Percentiles rank a stretch among this genome's conserved stretches.
Evolutionary conservation across 1,284 basidiomycete species (phyloP).

Genomic region (Tilletiaria anomala): DNA sequence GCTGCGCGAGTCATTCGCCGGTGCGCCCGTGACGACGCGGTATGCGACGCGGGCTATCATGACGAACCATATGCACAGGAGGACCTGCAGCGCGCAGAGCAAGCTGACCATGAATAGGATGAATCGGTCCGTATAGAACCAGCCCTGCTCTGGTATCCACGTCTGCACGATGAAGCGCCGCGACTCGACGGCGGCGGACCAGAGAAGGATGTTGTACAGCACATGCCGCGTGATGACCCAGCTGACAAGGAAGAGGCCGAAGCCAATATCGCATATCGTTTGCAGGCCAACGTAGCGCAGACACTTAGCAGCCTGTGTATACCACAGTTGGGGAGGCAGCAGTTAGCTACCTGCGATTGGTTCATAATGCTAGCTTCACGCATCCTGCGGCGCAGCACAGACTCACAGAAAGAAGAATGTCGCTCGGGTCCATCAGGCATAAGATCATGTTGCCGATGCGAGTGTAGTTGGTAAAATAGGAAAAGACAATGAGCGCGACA

Average conservation of each 20-base stretch:
- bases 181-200: constrained; percentile 9
- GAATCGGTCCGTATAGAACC: background rate
- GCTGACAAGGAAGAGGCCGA: constrained; percentile 50
- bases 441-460: constrained; percentile 75
- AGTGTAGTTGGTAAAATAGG: constrained; percentile 71
- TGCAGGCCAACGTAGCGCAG: constrained; percentile 63
- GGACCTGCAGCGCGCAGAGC: constrained; percentile 43
- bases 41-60: constrained; percentile 71
- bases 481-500: constrained; percentile 57
- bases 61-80: constrained; percentile 71
- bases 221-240: constrained; percentile 34
- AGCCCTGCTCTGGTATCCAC: background rate
- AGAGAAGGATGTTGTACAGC: constrained; percentile 21
- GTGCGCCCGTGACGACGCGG: constrained; percentile 58
- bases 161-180: background rate
- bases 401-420: constrained; percentile 77
- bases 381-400: constrained; percentile 4
- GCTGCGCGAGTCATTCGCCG: constrained; percentile 55
- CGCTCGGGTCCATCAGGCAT: constrained; percentile 81
- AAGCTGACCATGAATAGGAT: constrained; percentile 9
- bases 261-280: constrained; percentile 58
- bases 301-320: constrained; percentile 58
- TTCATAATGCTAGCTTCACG: background rate
- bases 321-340: background rate
- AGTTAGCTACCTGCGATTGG: background rate